These are phyloP conservation scores for Venturia effusa DNA, from an alignment of 2,329 filamentous ascomycete species.

Conservation along the genomic window DNA sequence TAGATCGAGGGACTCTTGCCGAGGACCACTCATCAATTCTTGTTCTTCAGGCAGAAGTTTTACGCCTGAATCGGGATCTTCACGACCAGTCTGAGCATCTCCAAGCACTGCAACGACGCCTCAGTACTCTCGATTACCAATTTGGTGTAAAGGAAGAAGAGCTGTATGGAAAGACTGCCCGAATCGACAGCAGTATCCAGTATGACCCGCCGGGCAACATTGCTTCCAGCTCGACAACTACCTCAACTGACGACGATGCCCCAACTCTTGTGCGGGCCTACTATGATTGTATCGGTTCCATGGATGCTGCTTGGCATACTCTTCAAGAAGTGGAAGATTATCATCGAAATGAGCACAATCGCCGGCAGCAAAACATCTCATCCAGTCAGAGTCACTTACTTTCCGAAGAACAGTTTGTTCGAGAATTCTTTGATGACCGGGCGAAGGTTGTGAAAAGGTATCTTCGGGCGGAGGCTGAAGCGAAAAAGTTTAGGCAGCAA, in stretches of 20 bases:
- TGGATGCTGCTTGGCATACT: neutral
- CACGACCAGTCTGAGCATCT: neutral
- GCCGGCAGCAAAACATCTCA: neutral
- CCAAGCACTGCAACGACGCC: neutral
- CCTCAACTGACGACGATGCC: neutral
- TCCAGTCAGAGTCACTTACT: neutral
- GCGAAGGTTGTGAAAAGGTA: neutral
- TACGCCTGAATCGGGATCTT: neutral
- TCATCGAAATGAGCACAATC: neutral
- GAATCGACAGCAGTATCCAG: neutral
- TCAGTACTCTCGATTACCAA: neutral
- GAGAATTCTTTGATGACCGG: neutral
- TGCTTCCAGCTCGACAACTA: neutral
- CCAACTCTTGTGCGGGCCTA: neutral
- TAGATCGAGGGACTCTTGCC: neutral
- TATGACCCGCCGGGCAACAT: neutral
- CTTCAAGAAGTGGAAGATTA: neutral
- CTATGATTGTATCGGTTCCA: neutral
- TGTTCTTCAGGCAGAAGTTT: neutral
- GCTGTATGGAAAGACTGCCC: neutral
- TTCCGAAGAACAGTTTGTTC: neutral
- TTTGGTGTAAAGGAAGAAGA: neutral
- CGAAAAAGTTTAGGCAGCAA: neutral
- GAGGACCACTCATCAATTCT: neutral
- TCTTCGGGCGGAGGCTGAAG: neutral